Percentiles rank a stretch among this genome's conserved stretches.
Conservation (phyloP, 345 rosid genomes). For the Luvunga scandens region DNA sequence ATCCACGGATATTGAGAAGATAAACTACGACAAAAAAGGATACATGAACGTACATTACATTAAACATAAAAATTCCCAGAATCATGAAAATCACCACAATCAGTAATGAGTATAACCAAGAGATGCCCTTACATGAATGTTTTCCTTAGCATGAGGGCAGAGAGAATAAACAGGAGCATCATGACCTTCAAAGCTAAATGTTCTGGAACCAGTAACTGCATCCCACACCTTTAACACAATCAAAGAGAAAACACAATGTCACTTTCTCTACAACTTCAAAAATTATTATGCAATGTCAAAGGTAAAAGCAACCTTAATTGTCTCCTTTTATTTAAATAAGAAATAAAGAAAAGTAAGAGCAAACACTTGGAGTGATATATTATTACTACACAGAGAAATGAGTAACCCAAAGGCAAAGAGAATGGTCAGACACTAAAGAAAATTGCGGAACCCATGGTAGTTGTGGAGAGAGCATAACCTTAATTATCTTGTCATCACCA, state of each 20-base stretch:
- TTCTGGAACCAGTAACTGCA: slow-evolving; percentile 58
- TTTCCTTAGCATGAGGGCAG: slow-evolving; percentile 74
- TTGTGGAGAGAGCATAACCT: slow-evolving; percentile 34
- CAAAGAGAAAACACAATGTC: slow-evolving; percentile 10
- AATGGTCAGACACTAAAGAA: background rate
- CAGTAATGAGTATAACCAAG: background rate
- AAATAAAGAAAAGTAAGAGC: background rate
- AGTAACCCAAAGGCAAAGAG: background rate
- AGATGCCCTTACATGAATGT: slow-evolving; percentile 53
- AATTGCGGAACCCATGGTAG: background rate
- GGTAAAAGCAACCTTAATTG: slow-evolving; percentile 55
- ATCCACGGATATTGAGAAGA: slow-evolving; percentile 44
- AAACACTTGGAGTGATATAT: background rate
- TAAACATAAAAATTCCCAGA: slow-evolving; percentile 6
- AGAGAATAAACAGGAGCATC: slow-evolving; percentile 84
- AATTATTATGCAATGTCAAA: background rate
- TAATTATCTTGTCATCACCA: slow-evolving; percentile 83
- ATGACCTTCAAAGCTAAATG: slow-evolving; percentile 77
- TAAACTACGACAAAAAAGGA: slow-evolving; percentile 26
- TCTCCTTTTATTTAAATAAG: slow-evolving; percentile 5
- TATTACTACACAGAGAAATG: background rate
- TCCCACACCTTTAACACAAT: slow-evolving; percentile 64
- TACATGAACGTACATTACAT: background rate
- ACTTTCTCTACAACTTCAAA: slow-evolving; percentile 1
- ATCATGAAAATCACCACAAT: slow-evolving; percentile 1